Percentiles rank a stretch among this genome's conserved stretches.
Evolutionary conservation across 345 rosid genomes (phyloP).

Genomic region (Hibiscus syriacus): DNA sequence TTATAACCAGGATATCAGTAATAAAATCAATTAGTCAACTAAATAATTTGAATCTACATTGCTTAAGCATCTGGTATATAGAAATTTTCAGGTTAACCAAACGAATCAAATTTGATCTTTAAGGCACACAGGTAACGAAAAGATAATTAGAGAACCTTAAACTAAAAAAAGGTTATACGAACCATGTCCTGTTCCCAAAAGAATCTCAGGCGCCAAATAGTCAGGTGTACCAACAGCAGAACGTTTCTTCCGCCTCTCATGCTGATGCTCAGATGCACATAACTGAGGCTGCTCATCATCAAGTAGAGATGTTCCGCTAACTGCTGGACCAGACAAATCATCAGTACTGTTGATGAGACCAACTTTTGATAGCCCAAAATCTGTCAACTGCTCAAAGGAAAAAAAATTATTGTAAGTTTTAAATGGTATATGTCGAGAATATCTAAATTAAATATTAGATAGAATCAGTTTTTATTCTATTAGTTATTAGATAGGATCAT

Average conservation of each 20-base stretch:
- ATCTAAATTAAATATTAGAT: too few species aligned
- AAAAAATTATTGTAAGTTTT: background rate
- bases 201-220: slow-evolving; percentile 99
- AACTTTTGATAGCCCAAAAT: slow-evolving; percentile 84
- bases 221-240: slow-evolving; percentile 99
- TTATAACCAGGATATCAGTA: background rate
- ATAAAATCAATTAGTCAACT: background rate
- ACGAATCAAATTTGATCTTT: background rate
- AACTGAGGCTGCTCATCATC: slow-evolving; percentile 69
- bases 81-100: slow-evolving; percentile 10
- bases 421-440: too few species aligned
- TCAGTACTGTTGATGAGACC: slow-evolving; percentile 99
- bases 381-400: slow-evolving; percentile 56
- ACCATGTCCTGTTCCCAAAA: slow-evolving; percentile 99
- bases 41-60: slow-evolving; percentile 5
- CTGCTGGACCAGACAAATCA: slow-evolving; percentile 90
- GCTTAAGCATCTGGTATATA: background rate
- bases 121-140: slow-evolving; percentile 5
- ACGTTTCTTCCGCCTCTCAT: slow-evolving; percentile 77
- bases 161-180: slow-evolving; percentile 32
- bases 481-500: too few species aligned
- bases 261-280: slow-evolving; percentile 56
- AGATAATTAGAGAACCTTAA: slow-evolving; percentile 23
- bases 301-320: slow-evolving; percentile 74
- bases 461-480: too few species aligned